Base-by-base conservation (phyloP, 2,329 filamentous ascomycete species). In the Leptographium galeiforme region DNA sequence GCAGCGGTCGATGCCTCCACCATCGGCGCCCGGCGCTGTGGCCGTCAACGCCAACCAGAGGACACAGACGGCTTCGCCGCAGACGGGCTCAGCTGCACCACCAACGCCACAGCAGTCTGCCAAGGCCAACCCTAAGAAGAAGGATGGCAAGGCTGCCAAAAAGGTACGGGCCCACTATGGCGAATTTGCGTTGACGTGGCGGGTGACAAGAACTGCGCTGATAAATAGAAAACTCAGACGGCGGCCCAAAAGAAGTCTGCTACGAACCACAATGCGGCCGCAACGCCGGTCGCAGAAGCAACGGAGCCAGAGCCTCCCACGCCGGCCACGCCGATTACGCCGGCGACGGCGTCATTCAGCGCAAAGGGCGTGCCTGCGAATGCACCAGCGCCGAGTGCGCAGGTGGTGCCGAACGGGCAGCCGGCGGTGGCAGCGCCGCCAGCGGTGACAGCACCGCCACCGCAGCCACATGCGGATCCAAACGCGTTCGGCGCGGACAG, bases 41-140 rank as follows among this genome's bases (percentile, higher is more conserved):
- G 69, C 67, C 4, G 66, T 68, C n/a, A 64, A 66, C 56, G 71
- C 72, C 54, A 75, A 74, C 59, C 71, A 74, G 53, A 77, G 79
- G 60, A 76, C 72, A 57, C 72, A 76, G 53, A 74, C 79, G 14
- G 78, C 77, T 13, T 82, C 81, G 18, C 82, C 81, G 30, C 81
- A 83, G 60, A 76, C 79, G 59, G 76, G 76, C 57, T 79, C 76
- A 55, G 76, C 80, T 8, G 84, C 84, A 39, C 87, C 87, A 1
- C 87, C 87, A 1, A 93, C 87, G 5, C 87, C 87, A 1, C 82
- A 80, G 51, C 85, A 88, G 63, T 67, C 73, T 2, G 84, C 82
- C 63, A 91, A 91, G 72, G 68, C 84, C 5, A 82, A 79, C 38
- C 84, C 85, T 1, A 89, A 88, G 67, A 91, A 91, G 77, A 87